Evolutionary conservation across 164 flowering plant species (phyloP).

Genomic region (Dillenia turbinata): DNA sequence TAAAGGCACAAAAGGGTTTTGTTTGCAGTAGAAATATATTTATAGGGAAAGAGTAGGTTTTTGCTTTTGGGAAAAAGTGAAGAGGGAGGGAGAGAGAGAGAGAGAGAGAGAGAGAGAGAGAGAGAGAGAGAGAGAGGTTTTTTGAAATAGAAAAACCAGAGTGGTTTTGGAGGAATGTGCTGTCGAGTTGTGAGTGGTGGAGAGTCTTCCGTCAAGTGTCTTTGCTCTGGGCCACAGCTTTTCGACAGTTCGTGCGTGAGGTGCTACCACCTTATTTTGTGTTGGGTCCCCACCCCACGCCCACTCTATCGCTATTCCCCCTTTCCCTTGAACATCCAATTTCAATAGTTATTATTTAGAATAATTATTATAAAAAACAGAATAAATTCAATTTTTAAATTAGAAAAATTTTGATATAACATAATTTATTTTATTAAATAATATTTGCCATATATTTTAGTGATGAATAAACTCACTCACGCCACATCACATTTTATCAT

Average conservation of each 20-base stretch:
- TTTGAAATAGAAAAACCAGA: constrained; percentile 9
- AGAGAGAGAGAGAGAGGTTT: constrained; percentile 5
- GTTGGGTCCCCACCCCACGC: too few relatives aligned
- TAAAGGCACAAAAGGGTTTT: background rate
- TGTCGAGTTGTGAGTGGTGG: constrained; percentile 27
- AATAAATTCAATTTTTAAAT: too few relatives aligned
- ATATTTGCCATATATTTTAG: too few relatives aligned
- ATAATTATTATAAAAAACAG: too few relatives aligned
- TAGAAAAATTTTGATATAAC: too few relatives aligned
- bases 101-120: background rate
- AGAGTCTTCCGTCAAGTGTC: constrained; percentile 14
- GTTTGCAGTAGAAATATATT: background rate
- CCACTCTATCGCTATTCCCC: too few relatives aligned
- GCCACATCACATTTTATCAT: too few relatives aligned
- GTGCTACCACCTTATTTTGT: too few relatives aligned
- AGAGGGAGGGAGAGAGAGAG: background rate
- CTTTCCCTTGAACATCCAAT: too few relatives aligned
- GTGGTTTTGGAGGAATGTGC: constrained; percentile 11
- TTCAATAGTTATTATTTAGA: too few relatives aligned
- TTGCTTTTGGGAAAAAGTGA: background rate
- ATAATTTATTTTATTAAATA: too few relatives aligned
- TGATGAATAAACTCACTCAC: too few relatives aligned
- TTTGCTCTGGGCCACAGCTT: constrained; percentile 21
- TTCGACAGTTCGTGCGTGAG: constrained; percentile 16
- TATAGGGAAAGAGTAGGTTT: background rate